phyloP scores from a whole-genome alignment of 805 yeast genomes.

The Candida ovalis region DNA sequence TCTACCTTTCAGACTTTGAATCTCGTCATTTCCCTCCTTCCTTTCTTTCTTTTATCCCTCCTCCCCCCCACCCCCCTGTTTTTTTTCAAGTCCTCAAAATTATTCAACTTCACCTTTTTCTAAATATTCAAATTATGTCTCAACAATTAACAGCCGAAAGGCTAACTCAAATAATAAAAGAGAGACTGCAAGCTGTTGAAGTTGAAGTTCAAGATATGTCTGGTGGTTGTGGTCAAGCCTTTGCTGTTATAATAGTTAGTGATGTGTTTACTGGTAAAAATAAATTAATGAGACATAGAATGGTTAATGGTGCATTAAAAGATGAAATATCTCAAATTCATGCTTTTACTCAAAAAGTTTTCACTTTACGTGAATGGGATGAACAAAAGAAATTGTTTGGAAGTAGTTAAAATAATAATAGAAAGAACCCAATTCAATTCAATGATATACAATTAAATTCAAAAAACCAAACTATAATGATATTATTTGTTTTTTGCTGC shows the following conservation, averaged over 20 bases:
- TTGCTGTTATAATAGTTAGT: slow-evolving; percentile 83
- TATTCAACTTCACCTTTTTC: background rate
- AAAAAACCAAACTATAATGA: too few species aligned
- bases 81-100: background rate
- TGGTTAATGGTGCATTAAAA: slow-evolving; percentile 74
- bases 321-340: slow-evolving; percentile 87
- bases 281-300: slow-evolving; percentile 78
- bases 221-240: slow-evolving; percentile 98
- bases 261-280: slow-evolving; percentile 73
- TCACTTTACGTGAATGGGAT: slow-evolving; percentile 87
- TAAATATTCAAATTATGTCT: slow-evolving; percentile 9
- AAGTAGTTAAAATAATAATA: background rate
- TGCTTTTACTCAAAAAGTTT: slow-evolving; percentile 92
- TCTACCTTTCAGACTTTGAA: background rate
- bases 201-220: slow-evolving; percentile 75
- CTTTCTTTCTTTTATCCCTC: background rate
- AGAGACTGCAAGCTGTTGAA: slow-evolving; percentile 55
- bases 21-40: background rate
- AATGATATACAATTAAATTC: too few species aligned
- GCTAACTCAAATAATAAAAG: slow-evolving; percentile 47
- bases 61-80: too few species aligned
- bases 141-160: slow-evolving; percentile 30
- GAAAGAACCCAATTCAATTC: too few species aligned
- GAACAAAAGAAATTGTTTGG: slow-evolving; percentile 30
- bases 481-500: too few species aligned